Base-by-base conservation (phyloP, 2,329 filamentous ascomycete genomes). In the Xylariaceae sp. region DNA sequence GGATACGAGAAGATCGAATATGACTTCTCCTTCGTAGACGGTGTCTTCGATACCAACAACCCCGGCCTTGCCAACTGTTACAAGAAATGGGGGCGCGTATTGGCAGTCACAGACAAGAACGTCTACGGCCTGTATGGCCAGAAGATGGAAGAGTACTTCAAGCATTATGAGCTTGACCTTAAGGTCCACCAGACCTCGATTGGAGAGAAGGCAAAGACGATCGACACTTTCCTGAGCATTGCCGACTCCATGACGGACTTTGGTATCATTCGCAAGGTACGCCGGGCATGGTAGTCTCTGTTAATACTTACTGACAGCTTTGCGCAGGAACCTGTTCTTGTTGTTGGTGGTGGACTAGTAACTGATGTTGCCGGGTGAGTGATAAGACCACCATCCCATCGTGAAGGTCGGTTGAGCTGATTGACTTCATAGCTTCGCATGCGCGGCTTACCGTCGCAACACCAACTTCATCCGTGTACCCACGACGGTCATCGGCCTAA, bases 1-100 rank as follows among this genome's bases (percentile, higher is more conserved):
- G 83, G 83, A 18, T 85, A 85, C 53, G 83, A 87, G 69, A 87
- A 85, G 71, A 86, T 87, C 57, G 78, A 84, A 56, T 87, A 87
- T 59, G 81, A 85, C 64, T 87, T 87, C 61, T 78, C 79, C 41
- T 86, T 87, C 63, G 73, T 87, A 35, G 83, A 87, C 52, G 78
- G 76, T 36, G 73, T 87, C 42, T 87, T 87, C 62, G 67, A 84
- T 56, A 54, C 69, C 32, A 54, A 69, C 48, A 84, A 85, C 54
- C 53, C 66, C 13, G 73, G 85, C 52, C 71, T 87, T 9, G 79
- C 82, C 13, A 64, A 79, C 19, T 82, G 78, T 61, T 87, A 86
- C 64, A 65, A 74, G 54, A 68, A 67, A 47, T 87, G 82, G 82
- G 71, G 75, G 24, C 73, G 83, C 39, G 81, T 78, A 50, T 64